These are phyloP conservation scores for Cyanidioschyzon merolae DNA, from an alignment of 23 red algal genomes.

Conservation along the genomic window DNA sequence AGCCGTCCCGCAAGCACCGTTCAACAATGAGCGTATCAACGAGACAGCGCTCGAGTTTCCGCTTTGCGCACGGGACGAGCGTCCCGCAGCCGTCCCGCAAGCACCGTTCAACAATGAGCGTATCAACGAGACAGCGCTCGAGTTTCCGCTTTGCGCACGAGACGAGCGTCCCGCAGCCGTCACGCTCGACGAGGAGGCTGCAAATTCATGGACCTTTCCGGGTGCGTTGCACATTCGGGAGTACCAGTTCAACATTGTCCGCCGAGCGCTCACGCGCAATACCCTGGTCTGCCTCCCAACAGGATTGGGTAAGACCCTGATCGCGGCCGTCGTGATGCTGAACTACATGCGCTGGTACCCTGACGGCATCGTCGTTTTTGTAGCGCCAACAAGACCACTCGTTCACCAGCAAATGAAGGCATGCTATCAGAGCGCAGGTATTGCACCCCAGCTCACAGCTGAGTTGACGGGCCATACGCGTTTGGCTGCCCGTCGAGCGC, in stretches of 20 bases:
- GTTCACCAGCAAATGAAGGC: slow-evolving; percentile 31
- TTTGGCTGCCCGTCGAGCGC: background rate
- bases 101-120: background rate
- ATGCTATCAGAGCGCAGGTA: slow-evolving; percentile 19
- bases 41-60: too few species aligned
- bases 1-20: background rate
- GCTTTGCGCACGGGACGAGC: too few species aligned
- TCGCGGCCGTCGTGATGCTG: slow-evolving; percentile 39
- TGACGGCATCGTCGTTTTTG: slow-evolving; percentile 21
- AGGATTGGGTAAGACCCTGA: slow-evolving; percentile 65
- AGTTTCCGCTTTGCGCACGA: background rate
- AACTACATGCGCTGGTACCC: slow-evolving; percentile 23
- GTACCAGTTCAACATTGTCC: slow-evolving; percentile 49
- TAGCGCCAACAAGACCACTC: slow-evolving; percentile 34
- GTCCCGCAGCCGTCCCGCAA: too few species aligned
- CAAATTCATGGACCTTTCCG: slow-evolving; percentile 11
- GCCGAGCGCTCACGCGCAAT: slow-evolving; percentile 24
- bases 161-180: background rate
- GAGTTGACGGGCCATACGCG: slow-evolving; percentile 33
- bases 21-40: background rate
- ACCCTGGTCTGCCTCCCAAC: slow-evolving; percentile 46
- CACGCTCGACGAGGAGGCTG: background rate
- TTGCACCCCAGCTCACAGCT: background rate
- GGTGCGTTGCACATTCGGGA: slow-evolving; percentile 1
- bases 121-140: background rate